Percentiles rank a stretch among this genome's conserved stretches.
Conservation (phyloP, 1,284 basidiomycete genomes). For the Cutaneotrichosporon sp. region DNA sequence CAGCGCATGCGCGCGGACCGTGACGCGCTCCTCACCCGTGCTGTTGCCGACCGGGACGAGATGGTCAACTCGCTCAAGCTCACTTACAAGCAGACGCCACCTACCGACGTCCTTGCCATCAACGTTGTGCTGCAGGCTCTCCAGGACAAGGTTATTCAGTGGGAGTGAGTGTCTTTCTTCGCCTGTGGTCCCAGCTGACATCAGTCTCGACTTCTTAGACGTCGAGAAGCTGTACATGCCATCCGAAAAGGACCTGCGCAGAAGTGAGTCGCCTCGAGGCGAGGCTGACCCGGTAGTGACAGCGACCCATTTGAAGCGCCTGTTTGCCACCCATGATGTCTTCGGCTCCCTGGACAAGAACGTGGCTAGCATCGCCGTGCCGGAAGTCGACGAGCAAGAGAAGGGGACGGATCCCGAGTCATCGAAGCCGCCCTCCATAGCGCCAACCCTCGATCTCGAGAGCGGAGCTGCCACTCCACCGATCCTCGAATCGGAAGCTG, state of each 20-base stretch:
- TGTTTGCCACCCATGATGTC: slow-evolving; percentile 58
- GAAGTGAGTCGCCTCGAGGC: slow-evolving; percentile 32
- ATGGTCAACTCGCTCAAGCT: slow-evolving; percentile 73
- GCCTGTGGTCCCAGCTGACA: slow-evolving; percentile 9
- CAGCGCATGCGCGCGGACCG: slow-evolving; percentile 39
- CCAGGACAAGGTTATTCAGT: slow-evolving; percentile 94
- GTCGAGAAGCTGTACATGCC: slow-evolving; percentile 57
- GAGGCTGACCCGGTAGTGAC: slow-evolving; percentile 40
- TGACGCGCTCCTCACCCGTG: slow-evolving; percentile 64
- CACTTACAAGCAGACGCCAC: slow-evolving; percentile 75
- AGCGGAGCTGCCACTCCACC: neutral
- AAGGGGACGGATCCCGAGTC: slow-evolving; percentile 9
- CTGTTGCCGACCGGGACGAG: slow-evolving; percentile 72
- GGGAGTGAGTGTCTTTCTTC: slow-evolving; percentile 61
- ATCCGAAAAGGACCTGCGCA: slow-evolving; percentile 52
- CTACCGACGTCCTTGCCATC: slow-evolving; percentile 82
- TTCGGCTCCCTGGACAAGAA: slow-evolving; percentile 47
- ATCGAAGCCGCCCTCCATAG: slow-evolving; percentile 1
- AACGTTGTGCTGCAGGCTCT: slow-evolving; percentile 83
- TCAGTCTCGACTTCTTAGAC: slow-evolving; percentile 58
- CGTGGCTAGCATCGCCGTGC: slow-evolving; percentile 61
- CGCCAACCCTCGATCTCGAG: neutral
- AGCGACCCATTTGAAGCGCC: slow-evolving; percentile 55
- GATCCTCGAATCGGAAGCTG: neutral
- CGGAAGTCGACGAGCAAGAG: slow-evolving; percentile 71